Percentiles rank a stretch among this genome's conserved stretches.
Evolutionary conservation across 2,329 filamentous ascomycete genomes (phyloP).

Genomic region (Anisogramma anomala): DNA sequence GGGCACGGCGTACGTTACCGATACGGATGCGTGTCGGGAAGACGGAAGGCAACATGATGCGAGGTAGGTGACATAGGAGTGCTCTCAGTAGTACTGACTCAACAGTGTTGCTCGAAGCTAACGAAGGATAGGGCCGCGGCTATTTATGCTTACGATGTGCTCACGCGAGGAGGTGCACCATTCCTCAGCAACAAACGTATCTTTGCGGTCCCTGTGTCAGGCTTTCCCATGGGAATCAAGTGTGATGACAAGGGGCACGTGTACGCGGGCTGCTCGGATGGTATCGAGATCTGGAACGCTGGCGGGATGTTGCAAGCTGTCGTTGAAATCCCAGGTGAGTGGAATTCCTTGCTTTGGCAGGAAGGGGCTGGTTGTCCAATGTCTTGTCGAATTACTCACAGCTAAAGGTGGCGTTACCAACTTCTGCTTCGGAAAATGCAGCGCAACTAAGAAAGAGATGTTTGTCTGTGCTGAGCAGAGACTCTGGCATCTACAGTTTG

Average conservation of each 20-base stretch:
- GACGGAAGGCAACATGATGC: conserved; percentile 21
- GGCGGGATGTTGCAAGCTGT: conserved; percentile 33
- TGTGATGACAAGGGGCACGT: conserved; percentile 34
- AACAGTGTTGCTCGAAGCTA: too few relatives aligned
- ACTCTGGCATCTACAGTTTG: conserved; percentile 31
- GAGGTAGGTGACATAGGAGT: conserved; percentile 19
- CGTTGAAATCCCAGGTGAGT: conserved; percentile 26
- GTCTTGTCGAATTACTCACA: not conserved
- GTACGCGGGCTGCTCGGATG: conserved; percentile 36
- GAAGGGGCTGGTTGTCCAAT: too few relatives aligned
- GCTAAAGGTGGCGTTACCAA: conserved; percentile 29
- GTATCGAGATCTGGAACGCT: conserved; percentile 37
- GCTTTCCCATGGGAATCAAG: conserved; percentile 32
- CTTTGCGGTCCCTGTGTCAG: conserved; percentile 37
- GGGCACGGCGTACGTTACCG: conserved; percentile 31
- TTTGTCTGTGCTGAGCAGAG: conserved; percentile 37
- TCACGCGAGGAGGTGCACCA: conserved; percentile 23
- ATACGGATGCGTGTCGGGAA: conserved; percentile 23
- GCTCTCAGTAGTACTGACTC: too few relatives aligned
- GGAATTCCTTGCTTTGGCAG: too few relatives aligned
- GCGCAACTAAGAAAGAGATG: conserved; percentile 22
- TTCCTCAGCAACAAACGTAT: conserved; percentile 38
- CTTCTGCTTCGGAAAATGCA: conserved; percentile 31
- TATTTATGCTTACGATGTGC: conserved; percentile 39
- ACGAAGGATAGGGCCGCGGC: conserved; percentile 21